Base-by-base conservation (phyloP, 352 stramenopile species). In the Pythium dissimile region DNA sequence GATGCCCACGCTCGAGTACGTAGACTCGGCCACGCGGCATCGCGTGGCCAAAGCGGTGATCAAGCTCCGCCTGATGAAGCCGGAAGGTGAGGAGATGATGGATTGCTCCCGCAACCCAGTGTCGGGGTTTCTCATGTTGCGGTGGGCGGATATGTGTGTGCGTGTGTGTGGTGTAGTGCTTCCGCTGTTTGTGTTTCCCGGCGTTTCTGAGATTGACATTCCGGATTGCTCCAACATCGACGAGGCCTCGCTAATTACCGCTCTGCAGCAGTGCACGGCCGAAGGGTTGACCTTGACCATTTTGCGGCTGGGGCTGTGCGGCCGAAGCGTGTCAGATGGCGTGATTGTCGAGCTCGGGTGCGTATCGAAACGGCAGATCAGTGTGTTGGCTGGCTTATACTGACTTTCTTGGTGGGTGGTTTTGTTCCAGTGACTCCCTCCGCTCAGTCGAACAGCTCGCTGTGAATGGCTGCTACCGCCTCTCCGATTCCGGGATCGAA, bases 141-240 rank as follows among this genome's bases (percentile, higher is more conserved):
- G n/a, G n/a, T n/a, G n/a, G n/a, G n/a, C n/a, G n/a, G n/a, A n/a
- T n/a, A n/a, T n/a, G n/a, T n/a, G n/a, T n/a, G n/a, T n/a, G n/a
- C n/a, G n/a, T n/a, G n/a, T 48, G 23, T 53, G 11, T 37, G 51
- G 16, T 5, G 9, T 11, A 85, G 81, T 94, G 31, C 61, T 94
- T 5, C 71, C 81, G 48, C 64, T 94, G 32, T 94, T 94, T 60
- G 75, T 94, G 44, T 94, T 88, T 60, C 77, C 84, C 16, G 84
- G 84, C 16, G 84, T 92, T 24, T 85, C 66, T 1, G 84, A 89
- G 61, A 91, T 93, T 51, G 84, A 93, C 43, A 75, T 93, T 35
- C 79, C 84, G 0, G 84, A 93, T 46, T 93, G 84, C 58, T 93
- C 84, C 10, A 86, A 71, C 26, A 85, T 93, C 46, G 84, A 93